Conservation (phyloP, 768 basidiomycete species). For the Xanthoconium purpureum region DNA sequence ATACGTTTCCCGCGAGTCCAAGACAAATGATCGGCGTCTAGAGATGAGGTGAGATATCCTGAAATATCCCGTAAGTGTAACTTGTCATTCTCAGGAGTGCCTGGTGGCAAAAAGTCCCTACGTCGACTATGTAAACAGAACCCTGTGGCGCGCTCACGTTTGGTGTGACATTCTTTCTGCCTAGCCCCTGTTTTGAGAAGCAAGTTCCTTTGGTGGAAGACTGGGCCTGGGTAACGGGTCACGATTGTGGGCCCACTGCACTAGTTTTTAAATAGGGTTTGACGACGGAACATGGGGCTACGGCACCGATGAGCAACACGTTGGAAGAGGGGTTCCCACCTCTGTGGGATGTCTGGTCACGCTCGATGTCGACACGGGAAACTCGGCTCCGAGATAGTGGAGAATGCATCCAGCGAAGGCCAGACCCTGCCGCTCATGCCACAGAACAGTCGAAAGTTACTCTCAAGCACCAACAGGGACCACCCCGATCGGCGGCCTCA, state of each 20-base stretch:
- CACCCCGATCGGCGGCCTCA: conserved; percentile 1
- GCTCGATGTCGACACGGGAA: neutral
- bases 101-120: conserved; percentile 14
- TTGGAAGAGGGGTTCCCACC: conserved; percentile 16
- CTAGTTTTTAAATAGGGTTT: neutral
- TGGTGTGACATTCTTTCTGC: neutral
- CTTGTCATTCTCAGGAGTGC: conserved; percentile 14
- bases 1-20: conserved; percentile 1
- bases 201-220: neutral
- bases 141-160: conserved; percentile 20
- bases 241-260: neutral
- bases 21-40: conserved; percentile 15
- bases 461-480: conserved; percentile 12
- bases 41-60: conserved; percentile 1
- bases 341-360: conserved; percentile 17
- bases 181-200: conserved; percentile 12
- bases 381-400: conserved; percentile 9
- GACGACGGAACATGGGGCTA: neutral
- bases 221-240: neutral
- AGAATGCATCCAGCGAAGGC: conserved; percentile 6
- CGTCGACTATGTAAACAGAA: neutral
- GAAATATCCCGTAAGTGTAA: conserved; percentile 18
- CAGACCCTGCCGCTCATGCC: neutral
- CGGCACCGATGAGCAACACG: neutral
- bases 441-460: neutral